A percentile compares a stretch with the other conserved stretches of the same genome.
phyloP scores from a whole-genome alignment of 106 monocot genomes.

The Apostasia ramifera region DNA sequence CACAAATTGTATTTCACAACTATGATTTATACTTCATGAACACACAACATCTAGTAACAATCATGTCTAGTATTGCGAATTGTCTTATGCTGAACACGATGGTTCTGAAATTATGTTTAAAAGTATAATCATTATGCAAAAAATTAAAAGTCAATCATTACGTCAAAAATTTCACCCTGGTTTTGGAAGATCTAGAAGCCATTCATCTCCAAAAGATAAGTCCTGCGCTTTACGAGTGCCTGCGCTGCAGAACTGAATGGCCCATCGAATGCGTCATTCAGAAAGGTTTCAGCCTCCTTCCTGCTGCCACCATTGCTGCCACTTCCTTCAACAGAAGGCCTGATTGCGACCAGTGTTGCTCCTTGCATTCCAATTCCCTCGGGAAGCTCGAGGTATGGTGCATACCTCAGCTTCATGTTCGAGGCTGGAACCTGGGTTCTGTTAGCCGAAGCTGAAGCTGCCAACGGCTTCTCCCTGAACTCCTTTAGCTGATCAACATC shows the following conservation, averaged over 20 bases:
- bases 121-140: no score
- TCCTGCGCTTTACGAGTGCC: conserved; percentile 48
- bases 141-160: no score
- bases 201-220: conserved; percentile 86
- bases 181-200: conserved; percentile 37
- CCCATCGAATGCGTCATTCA: conserved; percentile 59
- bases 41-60: no score
- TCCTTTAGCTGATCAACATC: conserved; percentile 60
- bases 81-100: no score
- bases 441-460: conserved; percentile 57
- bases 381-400: conserved; percentile 62
- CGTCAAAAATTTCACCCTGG: no score
- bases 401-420: conserved; percentile 72
- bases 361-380: conserved; percentile 62
- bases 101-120: no score
- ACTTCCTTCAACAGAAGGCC: conserved; percentile 43
- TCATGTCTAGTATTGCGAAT: no score
- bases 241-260: conserved; percentile 56
- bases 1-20: no score
- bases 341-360: conserved; percentile 73
- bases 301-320: conserved; percentile 15
- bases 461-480: conserved; percentile 72
- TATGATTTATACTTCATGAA: no score
- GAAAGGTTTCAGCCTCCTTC: conserved; percentile 62
- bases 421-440: conserved; percentile 77